These are phyloP conservation scores for Xanthoconium purpureum DNA, from an alignment of 768 basidiomycete genomes.

Conservation along the genomic window DNA sequence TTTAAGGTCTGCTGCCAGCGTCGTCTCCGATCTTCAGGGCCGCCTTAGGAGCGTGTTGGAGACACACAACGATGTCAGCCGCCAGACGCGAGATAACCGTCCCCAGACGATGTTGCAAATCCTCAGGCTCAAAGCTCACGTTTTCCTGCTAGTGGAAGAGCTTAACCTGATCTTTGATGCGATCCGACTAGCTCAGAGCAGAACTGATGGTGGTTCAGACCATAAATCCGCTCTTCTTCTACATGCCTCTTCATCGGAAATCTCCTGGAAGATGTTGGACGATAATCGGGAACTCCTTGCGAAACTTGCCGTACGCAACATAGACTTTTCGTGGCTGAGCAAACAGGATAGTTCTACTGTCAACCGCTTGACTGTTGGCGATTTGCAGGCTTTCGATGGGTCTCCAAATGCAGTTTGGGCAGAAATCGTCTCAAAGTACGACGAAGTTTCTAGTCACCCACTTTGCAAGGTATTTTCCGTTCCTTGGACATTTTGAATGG, in stretches of 20 bases:
- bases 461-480: constrained; percentile 55
- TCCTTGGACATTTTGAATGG: background rate
- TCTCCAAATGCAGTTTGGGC: constrained; percentile 79
- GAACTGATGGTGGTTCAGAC: constrained; percentile 59
- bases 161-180: constrained; percentile 84
- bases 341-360: constrained; percentile 85
- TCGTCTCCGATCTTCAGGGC: constrained; percentile 69
- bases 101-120: constrained; percentile 51
- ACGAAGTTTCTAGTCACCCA: constrained; percentile 66
- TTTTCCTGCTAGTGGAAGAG: constrained; percentile 69
- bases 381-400: constrained; percentile 84
- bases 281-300: constrained; percentile 68
- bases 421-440: constrained; percentile 81
- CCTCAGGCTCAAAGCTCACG: constrained; percentile 69
- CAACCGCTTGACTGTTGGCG: constrained; percentile 69
- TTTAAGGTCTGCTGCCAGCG: constrained; percentile 62
- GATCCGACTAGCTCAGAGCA: constrained; percentile 79
- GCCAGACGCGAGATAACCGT: constrained; percentile 29
- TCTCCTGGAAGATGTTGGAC: constrained; percentile 91
- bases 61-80: constrained; percentile 42
- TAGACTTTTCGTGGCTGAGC: constrained; percentile 79
- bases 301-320: constrained; percentile 79
- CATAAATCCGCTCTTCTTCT: constrained; percentile 79
- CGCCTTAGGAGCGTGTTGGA: constrained; percentile 65
- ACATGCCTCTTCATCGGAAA: constrained; percentile 77